A percentile compares a stretch with the other conserved stretches of the same genome.
Conservation (phyloP, 176 grass and related monocot genomes). For the Panicum miliaceum region DNA sequence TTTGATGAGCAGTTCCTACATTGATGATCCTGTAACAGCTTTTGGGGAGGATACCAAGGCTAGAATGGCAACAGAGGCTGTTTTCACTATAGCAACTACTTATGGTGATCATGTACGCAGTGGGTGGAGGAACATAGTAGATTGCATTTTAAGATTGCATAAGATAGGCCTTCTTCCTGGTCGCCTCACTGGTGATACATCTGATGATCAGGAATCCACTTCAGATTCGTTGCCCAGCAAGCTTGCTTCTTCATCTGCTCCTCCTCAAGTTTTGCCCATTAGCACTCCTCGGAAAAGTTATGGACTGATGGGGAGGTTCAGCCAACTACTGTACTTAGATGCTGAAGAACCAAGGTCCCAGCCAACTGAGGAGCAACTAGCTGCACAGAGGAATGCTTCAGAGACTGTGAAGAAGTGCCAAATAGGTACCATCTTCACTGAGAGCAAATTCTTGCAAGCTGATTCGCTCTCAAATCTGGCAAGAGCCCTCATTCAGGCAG, state of each 20-base stretch:
- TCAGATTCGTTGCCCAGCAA: slow-evolving; percentile 59
- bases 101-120: slow-evolving; percentile 86
- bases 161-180: slow-evolving; percentile 82
- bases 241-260: slow-evolving; percentile 48
- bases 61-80: slow-evolving; percentile 89
- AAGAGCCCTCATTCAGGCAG: slow-evolving; percentile 73
- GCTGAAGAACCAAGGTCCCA: slow-evolving; percentile 79
- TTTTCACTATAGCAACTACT: slow-evolving; percentile 88
- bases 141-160: slow-evolving; percentile 87
- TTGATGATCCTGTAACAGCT: slow-evolving; percentile 73
- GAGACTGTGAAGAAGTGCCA: slow-evolving; percentile 86
- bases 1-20: slow-evolving; percentile 67
- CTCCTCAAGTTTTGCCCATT: slow-evolving; percentile 61
- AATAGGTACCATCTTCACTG: slow-evolving; percentile 83
- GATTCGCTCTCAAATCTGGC: slow-evolving; percentile 83
- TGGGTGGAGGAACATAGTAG: slow-evolving; percentile 89
- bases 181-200: slow-evolving; percentile 60
- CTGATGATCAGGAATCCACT: slow-evolving; percentile 68
- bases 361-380: slow-evolving; percentile 88
- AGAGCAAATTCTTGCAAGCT: slow-evolving; percentile 96
- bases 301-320: slow-evolving; percentile 94
- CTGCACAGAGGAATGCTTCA: slow-evolving; percentile 72
- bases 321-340: slow-evolving; percentile 80
- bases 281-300: slow-evolving; percentile 69
- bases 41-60: slow-evolving; percentile 93